phyloP scores from a whole-genome alignment of 768 basidiomycete species.

The Termitomyces sp. region DNA sequence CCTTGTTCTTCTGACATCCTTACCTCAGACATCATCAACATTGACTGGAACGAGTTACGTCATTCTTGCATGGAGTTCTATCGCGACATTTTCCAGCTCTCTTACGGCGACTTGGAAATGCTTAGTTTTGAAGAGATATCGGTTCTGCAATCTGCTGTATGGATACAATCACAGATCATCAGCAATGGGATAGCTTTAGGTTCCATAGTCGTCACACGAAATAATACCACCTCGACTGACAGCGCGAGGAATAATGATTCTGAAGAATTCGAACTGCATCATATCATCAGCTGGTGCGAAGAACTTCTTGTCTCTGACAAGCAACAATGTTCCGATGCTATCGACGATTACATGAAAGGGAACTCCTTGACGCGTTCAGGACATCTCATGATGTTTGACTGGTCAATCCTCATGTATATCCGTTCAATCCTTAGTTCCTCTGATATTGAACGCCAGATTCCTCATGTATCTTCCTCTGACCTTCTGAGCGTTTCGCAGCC shows the following conservation, averaged over 20 bases:
- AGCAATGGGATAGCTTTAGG: slow-evolving; percentile 61
- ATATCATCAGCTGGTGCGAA: slow-evolving; percentile 43
- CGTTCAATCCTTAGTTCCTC: slow-evolving; percentile 51
- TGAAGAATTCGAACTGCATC: slow-evolving; percentile 59
- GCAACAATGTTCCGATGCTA: slow-evolving; percentile 36
- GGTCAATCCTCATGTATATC: slow-evolving; percentile 59
- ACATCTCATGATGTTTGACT: slow-evolving; percentile 58
- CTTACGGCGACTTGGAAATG: slow-evolving; percentile 38
- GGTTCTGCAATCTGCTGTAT: slow-evolving; percentile 51
- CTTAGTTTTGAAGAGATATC: slow-evolving; percentile 66
- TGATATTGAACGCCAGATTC: slow-evolving; percentile 16
- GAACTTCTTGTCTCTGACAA: slow-evolving; percentile 37
- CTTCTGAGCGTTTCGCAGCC: slow-evolving; percentile 39
- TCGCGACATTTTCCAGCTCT: slow-evolving; percentile 33
- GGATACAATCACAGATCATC: slow-evolving; percentile 63
- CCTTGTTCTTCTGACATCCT: slow-evolving; percentile 33
- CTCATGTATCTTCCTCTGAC: slow-evolving; percentile 28
- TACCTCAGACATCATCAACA: slow-evolving; percentile 42
- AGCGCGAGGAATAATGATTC: slow-evolving; percentile 26
- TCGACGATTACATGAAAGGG: slow-evolving; percentile 50
- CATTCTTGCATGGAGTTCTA: slow-evolving; percentile 54
- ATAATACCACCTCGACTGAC: slow-evolving; percentile 19
- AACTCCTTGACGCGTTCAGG: slow-evolving; percentile 33
- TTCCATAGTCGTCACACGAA: slow-evolving; percentile 49
- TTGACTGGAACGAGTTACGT: slow-evolving; percentile 48